phyloP scores from a whole-genome alignment of 106 monocot genomes.

The Dendrobium chrysotoxum region DNA sequence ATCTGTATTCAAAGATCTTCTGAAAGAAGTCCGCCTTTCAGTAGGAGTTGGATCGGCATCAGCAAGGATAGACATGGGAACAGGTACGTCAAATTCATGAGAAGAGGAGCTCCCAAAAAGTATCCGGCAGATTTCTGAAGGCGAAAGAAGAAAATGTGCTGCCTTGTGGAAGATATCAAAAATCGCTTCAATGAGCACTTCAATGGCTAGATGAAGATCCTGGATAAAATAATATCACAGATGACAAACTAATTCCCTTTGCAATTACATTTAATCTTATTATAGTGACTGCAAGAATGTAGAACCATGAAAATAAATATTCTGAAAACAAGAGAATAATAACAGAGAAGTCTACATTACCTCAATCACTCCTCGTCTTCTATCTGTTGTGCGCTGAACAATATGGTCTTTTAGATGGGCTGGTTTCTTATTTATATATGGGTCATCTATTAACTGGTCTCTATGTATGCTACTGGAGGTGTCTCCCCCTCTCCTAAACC shows the following conservation, averaged over 20 bases:
- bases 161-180: conserved; percentile 82
- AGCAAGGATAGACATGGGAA: conserved; percentile 64
- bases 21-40: conserved; percentile 47
- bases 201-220: conserved; percentile 95
- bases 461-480: neutral
- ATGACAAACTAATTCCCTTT: conserved; percentile 9
- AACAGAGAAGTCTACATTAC: conserved; percentile 24
- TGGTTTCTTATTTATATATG: conserved; percentile 20
- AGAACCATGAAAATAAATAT: neutral
- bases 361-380: conserved; percentile 94
- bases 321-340: neutral
- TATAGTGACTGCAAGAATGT: neutral
- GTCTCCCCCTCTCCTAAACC: conserved; percentile 17
- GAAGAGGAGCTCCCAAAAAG: conserved; percentile 43
- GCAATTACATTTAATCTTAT: neutral
- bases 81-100: conserved; percentile 21
- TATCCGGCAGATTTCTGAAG: conserved; percentile 47
- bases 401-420: conserved; percentile 47
- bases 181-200: conserved; percentile 82
- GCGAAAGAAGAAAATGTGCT: conserved; percentile 77
- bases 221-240: conserved; percentile 18
- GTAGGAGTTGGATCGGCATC: conserved; percentile 62
- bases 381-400: conserved; percentile 71
- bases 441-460: conserved; percentile 8
- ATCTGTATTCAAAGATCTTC: conserved; percentile 86